Conservation (phyloP, 2,329 filamentous ascomycete species). For the Magnaporthiopsis rhizophila region DNA sequence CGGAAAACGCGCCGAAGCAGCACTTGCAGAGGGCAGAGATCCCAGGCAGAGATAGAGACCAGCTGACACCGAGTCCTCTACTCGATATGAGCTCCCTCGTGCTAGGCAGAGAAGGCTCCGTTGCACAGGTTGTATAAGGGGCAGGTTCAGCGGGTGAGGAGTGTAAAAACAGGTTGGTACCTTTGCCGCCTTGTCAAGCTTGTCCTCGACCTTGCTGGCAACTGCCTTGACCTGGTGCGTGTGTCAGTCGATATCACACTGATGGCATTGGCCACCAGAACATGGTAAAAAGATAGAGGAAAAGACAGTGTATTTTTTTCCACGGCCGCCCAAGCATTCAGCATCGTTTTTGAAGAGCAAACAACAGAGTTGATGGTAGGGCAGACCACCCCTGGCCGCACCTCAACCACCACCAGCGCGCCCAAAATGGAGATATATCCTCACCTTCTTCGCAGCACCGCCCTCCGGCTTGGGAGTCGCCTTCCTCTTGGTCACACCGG, state of each 20-base stretch:
- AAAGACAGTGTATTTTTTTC: neutral
- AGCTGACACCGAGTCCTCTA: no score
- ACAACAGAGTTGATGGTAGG: no score
- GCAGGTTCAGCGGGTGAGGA: neutral
- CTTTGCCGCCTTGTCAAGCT: constrained; percentile 5
- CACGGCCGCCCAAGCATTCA: no score
- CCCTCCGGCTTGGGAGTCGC: constrained; percentile 27
- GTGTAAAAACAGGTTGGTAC: neutral
- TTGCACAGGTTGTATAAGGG: neutral
- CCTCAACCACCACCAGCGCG: neutral
- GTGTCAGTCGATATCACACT: neutral
- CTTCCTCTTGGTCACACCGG: constrained; percentile 29
- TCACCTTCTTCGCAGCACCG: constrained; percentile 23
- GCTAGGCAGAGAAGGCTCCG: no score
- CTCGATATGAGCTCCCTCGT: no score
- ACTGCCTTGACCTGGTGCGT: constrained; percentile 21
- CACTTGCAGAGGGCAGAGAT: no score
- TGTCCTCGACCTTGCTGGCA: constrained; percentile 9
- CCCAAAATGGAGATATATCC: neutral
- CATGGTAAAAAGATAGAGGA: neutral
- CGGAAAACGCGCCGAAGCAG: no score
- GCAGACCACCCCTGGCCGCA: no score
- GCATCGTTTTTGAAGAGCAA: neutral
- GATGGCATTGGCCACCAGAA: neutral
- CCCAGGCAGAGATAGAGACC: no score